Base-by-base conservation (phyloP, 2,329 filamentous ascomycete species). In the Huntiella abstrusa region DNA sequence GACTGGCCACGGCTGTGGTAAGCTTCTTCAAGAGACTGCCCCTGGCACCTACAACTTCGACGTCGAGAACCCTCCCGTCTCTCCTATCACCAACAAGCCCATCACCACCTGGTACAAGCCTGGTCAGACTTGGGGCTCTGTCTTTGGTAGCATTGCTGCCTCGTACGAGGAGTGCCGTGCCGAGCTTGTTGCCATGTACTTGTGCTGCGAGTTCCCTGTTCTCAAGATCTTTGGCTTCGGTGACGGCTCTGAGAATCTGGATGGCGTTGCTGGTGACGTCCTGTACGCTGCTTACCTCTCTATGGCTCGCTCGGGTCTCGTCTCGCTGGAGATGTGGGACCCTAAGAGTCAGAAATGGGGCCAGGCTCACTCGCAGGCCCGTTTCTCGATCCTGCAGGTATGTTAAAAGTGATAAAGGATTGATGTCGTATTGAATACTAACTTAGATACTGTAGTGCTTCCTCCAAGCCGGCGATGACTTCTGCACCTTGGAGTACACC, bases 301-400 rank as follows among this genome's bases (percentile, higher is more conserved):
- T 54, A 96, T 98, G 88, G 91, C 91, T 11, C 77, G 87, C 34
- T 85, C 86, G n/a, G 91, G 91, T 51, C 69, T 98, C 39, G 75
- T 78, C 4, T 82, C 87, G 1, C 71, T 96, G 16, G 88, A 96
- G 59, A 85, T 91, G 69, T 96, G 86, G 86, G 86, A 95, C 56
- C 86, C 86, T 4, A 87, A 87, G 65, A 78, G 73, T 55, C 70
- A 77, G 53, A 94, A 93, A 65, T 94, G 87, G 87, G 87, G 87
- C 6, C 87, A 94, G 62, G 74, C 82, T 52, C 86, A 94, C 59
- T 92, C 85, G 63, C 85, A 93, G 62, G 87, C 86, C 16, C 81
- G 87, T 8, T 95, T 86, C 64, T 83, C 80, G 44, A 94, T 95
- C 55, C 66, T 95, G 36, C 76, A 74, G 55, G 60, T 61, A 50